Evolutionary conservation across 1,139 yeast species (phyloP).

Genomic region (Pichia sp.): DNA sequence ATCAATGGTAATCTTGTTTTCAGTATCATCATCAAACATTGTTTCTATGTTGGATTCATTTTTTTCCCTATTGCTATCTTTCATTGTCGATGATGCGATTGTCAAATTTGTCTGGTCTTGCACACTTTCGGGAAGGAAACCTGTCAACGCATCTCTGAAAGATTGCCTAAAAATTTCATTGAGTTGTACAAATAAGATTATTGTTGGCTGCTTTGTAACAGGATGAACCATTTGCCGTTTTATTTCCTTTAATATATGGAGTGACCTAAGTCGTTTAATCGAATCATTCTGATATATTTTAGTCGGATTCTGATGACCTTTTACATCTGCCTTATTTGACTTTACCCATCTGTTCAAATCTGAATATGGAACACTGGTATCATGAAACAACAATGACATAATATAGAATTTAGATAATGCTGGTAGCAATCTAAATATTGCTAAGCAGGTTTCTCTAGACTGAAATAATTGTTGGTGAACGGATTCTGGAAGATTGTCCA

Average conservation of each 20-base stretch:
- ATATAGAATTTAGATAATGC: conserved; percentile 83
- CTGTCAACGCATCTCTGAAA: conserved; percentile 78
- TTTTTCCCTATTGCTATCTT: background rate
- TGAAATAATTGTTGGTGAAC: conserved; percentile 73
- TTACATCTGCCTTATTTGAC: conserved; percentile 20
- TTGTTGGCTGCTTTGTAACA: conserved; percentile 28
- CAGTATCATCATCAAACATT: conserved; percentile 29
- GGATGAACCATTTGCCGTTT: conserved; percentile 30
- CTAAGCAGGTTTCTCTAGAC: conserved; percentile 89
- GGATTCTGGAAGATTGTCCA: conserved; percentile 80
- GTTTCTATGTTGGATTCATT: conserved; percentile 6
- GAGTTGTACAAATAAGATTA: conserved; percentile 49
- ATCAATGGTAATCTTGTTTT: conserved; percentile 47
- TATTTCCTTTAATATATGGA: conserved; percentile 69
- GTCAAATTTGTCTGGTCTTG: conserved; percentile 13
- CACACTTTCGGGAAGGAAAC: conserved; percentile 36
- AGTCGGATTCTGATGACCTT: conserved; percentile 35
- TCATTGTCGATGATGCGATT: conserved; percentile 2
- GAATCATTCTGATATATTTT: conserved; percentile 64
- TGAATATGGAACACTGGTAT: conserved; percentile 57
- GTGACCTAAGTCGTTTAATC: conserved; percentile 62
- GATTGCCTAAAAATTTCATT: conserved; percentile 70
- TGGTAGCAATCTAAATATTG: conserved; percentile 81
- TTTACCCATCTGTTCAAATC: conserved; percentile 70
- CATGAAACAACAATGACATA: conserved; percentile 80